These are phyloP conservation scores for Sclerotinia subarctica DNA, from an alignment of 2,329 filamentous ascomycete genomes.

Conservation along the genomic window DNA sequence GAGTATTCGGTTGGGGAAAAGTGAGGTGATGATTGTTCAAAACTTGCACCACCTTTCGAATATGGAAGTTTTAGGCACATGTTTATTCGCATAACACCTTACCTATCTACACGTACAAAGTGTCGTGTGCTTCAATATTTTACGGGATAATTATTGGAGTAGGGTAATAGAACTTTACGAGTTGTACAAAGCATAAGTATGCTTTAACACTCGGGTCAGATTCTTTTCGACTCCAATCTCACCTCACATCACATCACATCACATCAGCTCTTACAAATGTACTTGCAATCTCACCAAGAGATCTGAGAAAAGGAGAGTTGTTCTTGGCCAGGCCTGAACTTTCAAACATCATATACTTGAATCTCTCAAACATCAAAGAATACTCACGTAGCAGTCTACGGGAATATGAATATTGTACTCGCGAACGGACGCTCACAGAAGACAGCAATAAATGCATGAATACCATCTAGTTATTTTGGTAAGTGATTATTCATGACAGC, in stretches of 20 bases:
- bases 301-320: background rate
- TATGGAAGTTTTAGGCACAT: background rate
- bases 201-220: background rate
- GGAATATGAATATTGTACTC: background rate
- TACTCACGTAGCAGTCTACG: background rate
- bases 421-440: background rate
- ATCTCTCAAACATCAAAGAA: background rate
- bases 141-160: background rate
- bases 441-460: background rate
- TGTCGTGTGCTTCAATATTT: slow-evolving; percentile 2
- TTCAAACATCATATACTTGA: background rate
- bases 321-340: background rate
- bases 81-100: slow-evolving; percentile 36
- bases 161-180: background rate
- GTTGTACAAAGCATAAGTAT: background rate
- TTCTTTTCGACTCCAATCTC: background rate
- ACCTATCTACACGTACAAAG: background rate
- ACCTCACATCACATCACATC: background rate
- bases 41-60: background rate
- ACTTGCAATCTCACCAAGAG: background rate
- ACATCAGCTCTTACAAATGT: background rate
- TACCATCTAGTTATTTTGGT: background rate
- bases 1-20: background rate
- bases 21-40: background rate
- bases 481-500: background rate